phyloP scores from a whole-genome alignment of 2,329 filamentous ascomycete species.

The Pyrenochaeta sp. region DNA sequence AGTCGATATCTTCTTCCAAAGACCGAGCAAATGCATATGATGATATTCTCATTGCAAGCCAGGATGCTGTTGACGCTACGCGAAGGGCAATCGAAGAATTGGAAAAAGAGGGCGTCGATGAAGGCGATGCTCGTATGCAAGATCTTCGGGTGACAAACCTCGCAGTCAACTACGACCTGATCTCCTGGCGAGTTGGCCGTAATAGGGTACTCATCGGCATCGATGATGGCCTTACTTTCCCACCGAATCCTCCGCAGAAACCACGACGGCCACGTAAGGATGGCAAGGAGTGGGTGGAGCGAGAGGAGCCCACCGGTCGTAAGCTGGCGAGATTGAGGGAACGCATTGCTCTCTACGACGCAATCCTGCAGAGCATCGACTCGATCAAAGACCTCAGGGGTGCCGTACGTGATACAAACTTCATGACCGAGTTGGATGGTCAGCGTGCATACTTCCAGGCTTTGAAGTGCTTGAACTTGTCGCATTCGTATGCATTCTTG shows the following conservation, averaged over 20 bases:
- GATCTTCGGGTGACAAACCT: slow-evolving; percentile 90
- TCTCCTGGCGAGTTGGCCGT: slow-evolving; percentile 92
- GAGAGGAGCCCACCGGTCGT: slow-evolving; percentile 73
- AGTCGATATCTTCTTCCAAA: slow-evolving; percentile 57
- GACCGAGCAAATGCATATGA: slow-evolving; percentile 90
- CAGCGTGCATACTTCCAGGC: slow-evolving; percentile 86
- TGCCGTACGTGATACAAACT: slow-evolving; percentile 80
- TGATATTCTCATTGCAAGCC: slow-evolving; percentile 84
- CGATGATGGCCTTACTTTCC: slow-evolving; percentile 74
- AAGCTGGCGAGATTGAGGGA: slow-evolving; percentile 84
- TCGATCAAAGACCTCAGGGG: slow-evolving; percentile 89
- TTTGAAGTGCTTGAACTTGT: slow-evolving; percentile 86
- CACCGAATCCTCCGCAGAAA: slow-evolving; percentile 61
- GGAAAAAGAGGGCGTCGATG: slow-evolving; percentile 79
- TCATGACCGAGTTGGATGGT: slow-evolving; percentile 79
- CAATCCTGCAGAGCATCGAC: slow-evolving; percentile 87
- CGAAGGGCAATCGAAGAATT: slow-evolving; percentile 94
- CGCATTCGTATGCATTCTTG: slow-evolving; percentile 80
- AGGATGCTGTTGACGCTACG: slow-evolving; percentile 92
- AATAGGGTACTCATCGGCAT: slow-evolving; percentile 88
- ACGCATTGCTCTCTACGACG: slow-evolving; percentile 87
- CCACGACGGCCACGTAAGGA: slow-evolving; percentile 59
- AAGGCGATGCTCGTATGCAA: slow-evolving; percentile 87
- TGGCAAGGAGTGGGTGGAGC: slow-evolving; percentile 54
- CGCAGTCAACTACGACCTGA: slow-evolving; percentile 90